Percentiles rank a stretch among this genome's conserved stretches.
Conservation (phyloP, 1,139 yeast genomes). For the Pichia sp. region DNA sequence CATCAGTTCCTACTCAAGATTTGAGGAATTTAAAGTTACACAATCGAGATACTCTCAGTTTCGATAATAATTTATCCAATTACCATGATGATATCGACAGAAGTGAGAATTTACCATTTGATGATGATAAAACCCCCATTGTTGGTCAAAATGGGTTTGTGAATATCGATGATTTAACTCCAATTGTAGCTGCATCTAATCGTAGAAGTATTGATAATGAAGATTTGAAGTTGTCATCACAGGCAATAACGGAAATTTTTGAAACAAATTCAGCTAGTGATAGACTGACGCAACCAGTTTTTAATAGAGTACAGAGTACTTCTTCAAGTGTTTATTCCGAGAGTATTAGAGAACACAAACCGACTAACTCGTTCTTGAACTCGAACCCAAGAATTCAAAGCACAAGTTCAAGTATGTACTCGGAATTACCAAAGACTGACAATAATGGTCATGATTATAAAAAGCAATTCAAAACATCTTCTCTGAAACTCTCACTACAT, state of each 20-base stretch:
- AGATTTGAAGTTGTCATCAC: constrained; percentile 4
- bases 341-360: too few relatives aligned
- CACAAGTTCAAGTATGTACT: constrained; percentile 11
- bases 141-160: background rate
- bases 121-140: constrained; percentile 6
- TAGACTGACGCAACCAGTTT: background rate
- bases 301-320: constrained; percentile 6
- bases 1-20: constrained; percentile 10
- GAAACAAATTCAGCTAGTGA: background rate
- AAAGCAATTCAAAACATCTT: constrained; percentile 8
- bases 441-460: constrained; percentile 2
- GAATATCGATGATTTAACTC: constrained; percentile 1
- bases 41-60: too few relatives aligned
- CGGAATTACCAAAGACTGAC: constrained; percentile 8
- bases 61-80: background rate
- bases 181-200: background rate
- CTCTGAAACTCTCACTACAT: constrained; percentile 6
- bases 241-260: constrained; percentile 4
- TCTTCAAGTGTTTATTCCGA: constrained; percentile 11
- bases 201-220: constrained; percentile 1
- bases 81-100: background rate
- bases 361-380: background rate
- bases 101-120: background rate
- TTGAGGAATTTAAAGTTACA: background rate
- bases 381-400: constrained; percentile 4